phyloP scores from a whole-genome alignment of 371 early-diverging fungal species.

The Blakeslea trispora region DNA sequence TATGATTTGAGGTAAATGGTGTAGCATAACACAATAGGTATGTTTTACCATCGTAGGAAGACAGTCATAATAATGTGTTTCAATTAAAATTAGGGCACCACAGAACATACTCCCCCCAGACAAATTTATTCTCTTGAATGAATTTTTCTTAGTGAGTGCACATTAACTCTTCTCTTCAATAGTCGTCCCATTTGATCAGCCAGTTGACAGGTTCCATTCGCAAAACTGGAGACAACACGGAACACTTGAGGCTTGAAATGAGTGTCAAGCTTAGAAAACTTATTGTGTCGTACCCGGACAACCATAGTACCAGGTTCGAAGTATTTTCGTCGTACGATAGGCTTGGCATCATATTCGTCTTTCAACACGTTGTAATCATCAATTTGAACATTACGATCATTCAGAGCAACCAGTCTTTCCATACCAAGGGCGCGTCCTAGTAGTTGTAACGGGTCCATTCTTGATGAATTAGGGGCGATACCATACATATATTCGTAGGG shows the following conservation, averaged over 20 bases:
- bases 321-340: too few species aligned
- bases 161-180: slow-evolving; percentile 1
- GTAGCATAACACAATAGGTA: too few species aligned
- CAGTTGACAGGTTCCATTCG: slow-evolving; percentile 3
- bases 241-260: slow-evolving; percentile 7
- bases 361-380: slow-evolving; percentile 1
- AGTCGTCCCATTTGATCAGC: too few species aligned
- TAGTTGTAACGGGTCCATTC: slow-evolving; percentile 1
- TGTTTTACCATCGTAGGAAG: too few species aligned
- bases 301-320: neutral
- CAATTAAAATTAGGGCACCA: too few species aligned
- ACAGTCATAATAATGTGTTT: too few species aligned
- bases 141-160: neutral
- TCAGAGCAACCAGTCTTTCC: neutral
- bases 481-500: slow-evolving; percentile 9
- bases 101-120: too few species aligned
- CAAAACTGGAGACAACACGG: neutral
- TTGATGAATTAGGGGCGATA: neutral
- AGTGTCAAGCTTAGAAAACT: neutral
- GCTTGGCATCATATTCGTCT: too few species aligned
- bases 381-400: slow-evolving; percentile 1
- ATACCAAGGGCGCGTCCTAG: slow-evolving; percentile 1
- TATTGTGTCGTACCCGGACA: slow-evolving; percentile 2
- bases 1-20: too few species aligned
- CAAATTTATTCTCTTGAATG: too few species aligned